Percentiles rank a stretch among this genome's conserved stretches.
Evolutionary conservation across 75 land plant species (phyloP).

Genomic region (Picea glauca): DNA sequence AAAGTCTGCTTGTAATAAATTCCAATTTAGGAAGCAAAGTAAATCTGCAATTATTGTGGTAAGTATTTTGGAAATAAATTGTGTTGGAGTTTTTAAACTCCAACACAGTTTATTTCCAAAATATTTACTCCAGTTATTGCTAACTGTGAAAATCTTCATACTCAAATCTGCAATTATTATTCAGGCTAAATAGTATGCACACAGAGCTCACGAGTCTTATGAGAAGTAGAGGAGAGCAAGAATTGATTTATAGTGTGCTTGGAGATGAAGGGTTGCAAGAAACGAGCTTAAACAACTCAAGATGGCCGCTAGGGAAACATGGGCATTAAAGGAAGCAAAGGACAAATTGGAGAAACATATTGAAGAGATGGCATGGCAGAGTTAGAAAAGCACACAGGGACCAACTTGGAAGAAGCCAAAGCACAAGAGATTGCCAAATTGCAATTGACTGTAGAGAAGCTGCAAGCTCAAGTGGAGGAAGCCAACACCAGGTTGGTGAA

Average conservation of each 20-base stretch:
- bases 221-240: constrained; percentile 56
- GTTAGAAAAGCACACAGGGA: constrained; percentile 75
- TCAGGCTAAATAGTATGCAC: constrained; percentile 72
- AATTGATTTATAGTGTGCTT: constrained; percentile 66
- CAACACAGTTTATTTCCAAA: no score
- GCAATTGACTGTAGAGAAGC: constrained; percentile 61
- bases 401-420: constrained; percentile 89
- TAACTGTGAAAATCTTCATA: no score
- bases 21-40: constrained; percentile 47
- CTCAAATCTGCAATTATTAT: not conserved
- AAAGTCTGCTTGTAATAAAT: not conserved
- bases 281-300: constrained; percentile 71
- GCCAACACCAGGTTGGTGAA: constrained; percentile 55
- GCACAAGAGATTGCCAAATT: constrained; percentile 71
- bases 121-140: no score
- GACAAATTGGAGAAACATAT: constrained; percentile 86
- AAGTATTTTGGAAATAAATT: no score
- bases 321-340: constrained; percentile 87
- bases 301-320: constrained; percentile 90
- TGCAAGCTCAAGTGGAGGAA: constrained; percentile 70
- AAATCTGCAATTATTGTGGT: constrained; percentile 67
- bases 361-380: constrained; percentile 92
- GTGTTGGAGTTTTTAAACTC: no score
- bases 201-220: constrained; percentile 50
- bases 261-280: constrained; percentile 70